Percentiles rank a stretch among this genome's conserved stretches.
Evolutionary conservation across 495 filamentous ascomycete species (phyloP).

Genomic region (Aspergillus cavernicola): DNA sequence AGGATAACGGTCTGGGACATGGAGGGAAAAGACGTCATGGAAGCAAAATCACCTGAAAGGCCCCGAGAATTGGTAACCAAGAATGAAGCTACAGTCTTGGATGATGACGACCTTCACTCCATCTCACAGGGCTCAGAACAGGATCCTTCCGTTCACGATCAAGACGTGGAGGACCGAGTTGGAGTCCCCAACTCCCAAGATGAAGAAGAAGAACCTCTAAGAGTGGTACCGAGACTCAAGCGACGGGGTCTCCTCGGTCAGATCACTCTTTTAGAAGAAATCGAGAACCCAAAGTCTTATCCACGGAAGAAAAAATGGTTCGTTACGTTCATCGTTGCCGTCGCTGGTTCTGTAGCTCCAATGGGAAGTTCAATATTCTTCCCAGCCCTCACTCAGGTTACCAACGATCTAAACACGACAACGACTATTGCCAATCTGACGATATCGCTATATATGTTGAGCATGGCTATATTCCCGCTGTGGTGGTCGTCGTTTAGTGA

Average conservation of each 20-base stretch:
- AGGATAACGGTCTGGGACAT: too few species aligned
- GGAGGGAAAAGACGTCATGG: not conserved
- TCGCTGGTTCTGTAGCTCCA: slow-evolving; percentile 72
- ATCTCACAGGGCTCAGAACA: slow-evolving; percentile 8
- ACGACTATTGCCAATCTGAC: slow-evolving; percentile 77
- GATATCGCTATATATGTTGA: slow-evolving; percentile 84
- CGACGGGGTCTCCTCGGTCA: slow-evolving; percentile 73
- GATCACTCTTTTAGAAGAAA: slow-evolving; percentile 76
- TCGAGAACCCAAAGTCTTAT: slow-evolving; percentile 73
- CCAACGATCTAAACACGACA: slow-evolving; percentile 59
- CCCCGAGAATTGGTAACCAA: not conserved
- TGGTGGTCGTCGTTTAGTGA: slow-evolving; percentile 97
- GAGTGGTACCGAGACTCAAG: slow-evolving; percentile 56
- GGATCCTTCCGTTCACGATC: slow-evolving; percentile 13
- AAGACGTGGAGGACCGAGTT: slow-evolving; percentile 19
- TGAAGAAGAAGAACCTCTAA: slow-evolving; percentile 24
- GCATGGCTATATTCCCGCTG: slow-evolving; percentile 86
- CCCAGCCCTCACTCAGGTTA: slow-evolving; percentile 70
- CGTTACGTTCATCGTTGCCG: slow-evolving; percentile 74
- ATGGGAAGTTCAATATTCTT: slow-evolving; percentile 84
- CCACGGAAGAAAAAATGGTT: slow-evolving; percentile 72
- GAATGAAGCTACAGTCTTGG: not conserved
- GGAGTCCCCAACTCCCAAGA: not conserved
- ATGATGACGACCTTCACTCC: slow-evolving; percentile 7
- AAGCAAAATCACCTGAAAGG: not conserved